Evolutionary conservation across 768 basidiomycete species (phyloP).

Genomic region (Agrocybe praecox): DNA sequence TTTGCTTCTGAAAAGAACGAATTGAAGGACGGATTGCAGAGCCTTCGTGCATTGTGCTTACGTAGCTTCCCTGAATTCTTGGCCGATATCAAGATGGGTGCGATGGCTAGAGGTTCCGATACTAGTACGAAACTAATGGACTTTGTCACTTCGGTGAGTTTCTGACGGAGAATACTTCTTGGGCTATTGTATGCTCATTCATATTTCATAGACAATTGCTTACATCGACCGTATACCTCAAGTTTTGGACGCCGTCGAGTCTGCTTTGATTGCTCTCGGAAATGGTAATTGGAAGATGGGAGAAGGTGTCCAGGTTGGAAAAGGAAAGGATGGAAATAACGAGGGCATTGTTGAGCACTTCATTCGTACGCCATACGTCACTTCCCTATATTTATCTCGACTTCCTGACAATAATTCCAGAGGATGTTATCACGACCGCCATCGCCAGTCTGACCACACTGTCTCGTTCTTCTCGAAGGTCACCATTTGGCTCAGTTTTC

Average conservation of each 20-base stretch:
- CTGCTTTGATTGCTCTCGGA: slow-evolving; percentile 70
- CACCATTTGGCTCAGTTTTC: slow-evolving; percentile 74
- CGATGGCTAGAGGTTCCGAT: slow-evolving; percentile 57
- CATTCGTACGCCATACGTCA: slow-evolving; percentile 58
- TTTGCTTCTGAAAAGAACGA: slow-evolving; percentile 58
- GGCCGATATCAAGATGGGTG: slow-evolving; percentile 74
- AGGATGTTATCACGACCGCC: slow-evolving; percentile 73
- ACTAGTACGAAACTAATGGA: slow-evolving; percentile 66
- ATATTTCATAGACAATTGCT: slow-evolving; percentile 52
- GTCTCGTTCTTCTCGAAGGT: slow-evolving; percentile 60
- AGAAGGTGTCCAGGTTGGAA: slow-evolving; percentile 67
- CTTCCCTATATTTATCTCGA: background rate
- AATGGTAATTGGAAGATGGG: slow-evolving; percentile 96
- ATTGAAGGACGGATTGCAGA: slow-evolving; percentile 67
- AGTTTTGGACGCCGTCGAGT: slow-evolving; percentile 66
- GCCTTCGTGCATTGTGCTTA: slow-evolving; percentile 68
- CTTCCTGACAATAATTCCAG: slow-evolving; percentile 34
- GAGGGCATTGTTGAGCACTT: slow-evolving; percentile 72
- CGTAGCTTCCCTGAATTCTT: slow-evolving; percentile 86
- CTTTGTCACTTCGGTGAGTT: slow-evolving; percentile 54
- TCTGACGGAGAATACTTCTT: background rate
- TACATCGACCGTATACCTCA: slow-evolving; percentile 74
- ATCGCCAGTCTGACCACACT: slow-evolving; percentile 62
- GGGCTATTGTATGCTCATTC: background rate
- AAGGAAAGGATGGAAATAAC: slow-evolving; percentile 52